Conservation (phyloP, 75 land plant genomes). For the Sequoia sempervirens region DNA sequence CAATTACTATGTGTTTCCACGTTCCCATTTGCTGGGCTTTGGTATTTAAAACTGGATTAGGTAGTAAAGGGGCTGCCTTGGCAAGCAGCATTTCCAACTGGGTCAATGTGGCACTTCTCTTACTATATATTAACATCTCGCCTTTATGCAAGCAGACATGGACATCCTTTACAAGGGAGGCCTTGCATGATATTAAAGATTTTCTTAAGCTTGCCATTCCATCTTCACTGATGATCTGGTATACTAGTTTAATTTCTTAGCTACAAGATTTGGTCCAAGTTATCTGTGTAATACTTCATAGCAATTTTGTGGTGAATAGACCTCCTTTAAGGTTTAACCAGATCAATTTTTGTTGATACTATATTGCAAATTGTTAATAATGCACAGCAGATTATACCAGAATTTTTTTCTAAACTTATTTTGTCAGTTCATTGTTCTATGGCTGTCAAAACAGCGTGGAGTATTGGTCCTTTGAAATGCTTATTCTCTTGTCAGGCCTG, state of each 20-base stretch:
- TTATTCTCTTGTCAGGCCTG: conserved; percentile 60
- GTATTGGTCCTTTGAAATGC: conserved; percentile 64
- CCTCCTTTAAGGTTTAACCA: neutral
- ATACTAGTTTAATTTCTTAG: neutral
- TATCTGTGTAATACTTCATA: neutral
- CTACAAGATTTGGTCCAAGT: neutral
- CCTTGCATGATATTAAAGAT: conserved; percentile 35
- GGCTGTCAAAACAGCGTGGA: conserved; percentile 58
- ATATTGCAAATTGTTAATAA: neutral
- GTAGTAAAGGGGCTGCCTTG: conserved; percentile 73
- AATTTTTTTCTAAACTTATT: neutral
- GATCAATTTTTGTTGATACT: neutral
- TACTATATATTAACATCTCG: conserved; percentile 49
- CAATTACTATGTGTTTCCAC: conserved; percentile 39
- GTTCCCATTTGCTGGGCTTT: conserved; percentile 66
- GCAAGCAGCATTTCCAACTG: conserved; percentile 62
- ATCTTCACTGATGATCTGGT: conserved; percentile 84
- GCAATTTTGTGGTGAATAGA: neutral
- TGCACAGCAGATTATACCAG: neutral
- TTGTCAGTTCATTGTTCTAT: neutral
- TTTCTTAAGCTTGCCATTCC: conserved; percentile 72
- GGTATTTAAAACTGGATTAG: conserved; percentile 67
- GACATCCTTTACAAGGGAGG: conserved; percentile 54
- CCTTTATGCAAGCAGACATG: conserved; percentile 55
- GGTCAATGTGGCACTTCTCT: conserved; percentile 48